A percentile compares a stretch with the other conserved stretches of the same genome.
Conservation (phyloP, 495 filamentous ascomycete genomes). For the Trypethelium eluteriae region DNA sequence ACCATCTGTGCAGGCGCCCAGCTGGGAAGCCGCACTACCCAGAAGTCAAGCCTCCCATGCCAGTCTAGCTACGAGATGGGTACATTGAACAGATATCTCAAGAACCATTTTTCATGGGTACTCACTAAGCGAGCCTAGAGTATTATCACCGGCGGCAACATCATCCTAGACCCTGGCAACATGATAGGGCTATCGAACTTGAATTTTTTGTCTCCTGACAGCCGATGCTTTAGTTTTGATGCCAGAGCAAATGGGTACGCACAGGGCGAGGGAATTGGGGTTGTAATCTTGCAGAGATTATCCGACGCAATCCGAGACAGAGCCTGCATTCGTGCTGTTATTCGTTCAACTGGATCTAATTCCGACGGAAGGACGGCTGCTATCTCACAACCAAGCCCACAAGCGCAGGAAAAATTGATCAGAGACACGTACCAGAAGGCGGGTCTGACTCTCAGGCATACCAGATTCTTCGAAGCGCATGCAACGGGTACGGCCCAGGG, state of each 20-base stretch:
- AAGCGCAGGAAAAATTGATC: conserved; percentile 13
- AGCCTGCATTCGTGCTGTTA: conserved; percentile 35
- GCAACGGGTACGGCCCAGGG: conserved; percentile 15
- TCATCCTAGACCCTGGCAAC: not conserved
- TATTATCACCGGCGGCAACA: not conserved
- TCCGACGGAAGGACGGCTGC: conserved; percentile 14
- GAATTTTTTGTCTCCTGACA: conserved; percentile 8
- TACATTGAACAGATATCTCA: too few relatives aligned
- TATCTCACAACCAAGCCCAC: conserved; percentile 11
- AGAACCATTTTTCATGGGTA: too few relatives aligned
- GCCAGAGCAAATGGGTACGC: conserved; percentile 31
- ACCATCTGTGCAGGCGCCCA: too few relatives aligned
- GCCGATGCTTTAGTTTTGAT: conserved; percentile 11
- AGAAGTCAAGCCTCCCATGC: too few relatives aligned
- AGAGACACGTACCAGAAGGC: conserved; percentile 13
- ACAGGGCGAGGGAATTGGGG: conserved; percentile 35
- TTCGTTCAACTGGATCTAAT: conserved; percentile 14
- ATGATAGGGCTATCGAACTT: not conserved
- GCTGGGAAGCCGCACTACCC: too few relatives aligned
- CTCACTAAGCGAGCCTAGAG: not conserved
- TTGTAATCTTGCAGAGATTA: conserved; percentile 28
- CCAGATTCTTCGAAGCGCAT: conserved; percentile 21
- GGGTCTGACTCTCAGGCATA: conserved; percentile 21
- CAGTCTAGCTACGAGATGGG: too few relatives aligned
- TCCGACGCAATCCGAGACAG: conserved; percentile 22